Evolutionary conservation across 1,139 yeast species (phyloP).

Genomic region (Pichia sp.): DNA sequence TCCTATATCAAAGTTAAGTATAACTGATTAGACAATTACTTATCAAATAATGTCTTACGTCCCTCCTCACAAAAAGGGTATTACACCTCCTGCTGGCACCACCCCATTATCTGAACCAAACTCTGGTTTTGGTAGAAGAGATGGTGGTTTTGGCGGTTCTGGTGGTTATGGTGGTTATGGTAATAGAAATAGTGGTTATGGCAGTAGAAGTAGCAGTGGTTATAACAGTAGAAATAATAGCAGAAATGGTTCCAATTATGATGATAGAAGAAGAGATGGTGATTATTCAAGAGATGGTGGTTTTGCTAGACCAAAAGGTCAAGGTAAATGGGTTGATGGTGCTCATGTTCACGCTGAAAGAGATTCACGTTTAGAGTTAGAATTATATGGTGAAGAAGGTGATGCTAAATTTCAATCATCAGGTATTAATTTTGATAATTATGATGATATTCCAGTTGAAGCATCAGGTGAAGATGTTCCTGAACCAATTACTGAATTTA

Average conservation of each 20-base stretch:
- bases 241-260: slow-evolving; percentile 37
- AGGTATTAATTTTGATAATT: slow-evolving; percentile 97
- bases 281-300: slow-evolving; percentile 30
- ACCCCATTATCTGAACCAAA: slow-evolving; percentile 1
- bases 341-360: slow-evolving; percentile 78
- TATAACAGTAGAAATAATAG: slow-evolving; percentile 43
- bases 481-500: slow-evolving; percentile 82
- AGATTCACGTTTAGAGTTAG: slow-evolving; percentile 66
- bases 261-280: slow-evolving; percentile 21
- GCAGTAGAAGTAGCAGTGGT: slow-evolving; percentile 18
- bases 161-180: slow-evolving; percentile 19
- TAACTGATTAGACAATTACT: background rate
- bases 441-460: slow-evolving; percentile 97
- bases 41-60: slow-evolving; percentile 27
- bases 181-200: slow-evolving; percentile 30
- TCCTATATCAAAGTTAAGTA: too few relatives aligned
- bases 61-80: slow-evolving; percentile 30
- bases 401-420: slow-evolving; percentile 82
- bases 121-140: background rate
- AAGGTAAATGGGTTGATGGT: slow-evolving; percentile 82
- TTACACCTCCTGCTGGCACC: slow-evolving; percentile 3
- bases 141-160: slow-evolving; percentile 3
- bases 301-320: slow-evolving; percentile 21
- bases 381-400: slow-evolving; percentile 82
- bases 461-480: slow-evolving; percentile 96